Percentiles rank a stretch among this genome's conserved stretches.
These are phyloP conservation scores for Neoarthrinium moseri DNA, from an alignment of 2,329 filamentous ascomycete species.

Conservation along the genomic window DNA sequence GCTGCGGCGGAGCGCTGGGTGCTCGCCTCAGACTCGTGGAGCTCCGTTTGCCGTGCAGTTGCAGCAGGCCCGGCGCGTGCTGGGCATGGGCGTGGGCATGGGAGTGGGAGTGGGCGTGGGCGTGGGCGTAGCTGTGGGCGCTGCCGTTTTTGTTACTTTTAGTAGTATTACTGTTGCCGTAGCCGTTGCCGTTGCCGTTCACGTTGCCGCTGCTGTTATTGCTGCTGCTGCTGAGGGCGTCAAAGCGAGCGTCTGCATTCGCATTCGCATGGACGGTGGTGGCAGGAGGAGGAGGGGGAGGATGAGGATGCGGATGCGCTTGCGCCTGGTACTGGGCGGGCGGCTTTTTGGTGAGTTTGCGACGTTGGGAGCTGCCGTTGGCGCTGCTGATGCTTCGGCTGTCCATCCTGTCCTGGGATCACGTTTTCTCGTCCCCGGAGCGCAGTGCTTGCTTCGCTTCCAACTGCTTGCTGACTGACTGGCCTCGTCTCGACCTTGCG, in stretches of 20 bases:
- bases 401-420: too few species aligned
- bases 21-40: constrained; percentile 61
- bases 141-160: too few species aligned
- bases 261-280: too few species aligned
- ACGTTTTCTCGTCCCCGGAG: background rate
- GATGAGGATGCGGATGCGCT: constrained; percentile 49
- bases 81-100: background rate
- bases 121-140: too few species aligned
- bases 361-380: constrained; percentile 46
- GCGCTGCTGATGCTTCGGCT: constrained; percentile 9
- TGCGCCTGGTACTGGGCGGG: too few species aligned
- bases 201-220: constrained; percentile 18
- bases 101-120: background rate
- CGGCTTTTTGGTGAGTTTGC: constrained; percentile 63
- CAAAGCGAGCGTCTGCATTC: constrained; percentile 49
- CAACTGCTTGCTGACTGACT: too few species aligned
- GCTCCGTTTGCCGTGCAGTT: constrained; percentile 62
- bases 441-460: too few species aligned
- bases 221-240: constrained; percentile 34
- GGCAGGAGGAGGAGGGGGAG: constrained; percentile 34
- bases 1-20: constrained; percentile 55
- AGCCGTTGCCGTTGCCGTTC: too few species aligned
- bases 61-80: constrained; percentile 28
- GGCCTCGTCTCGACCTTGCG: too few species aligned
- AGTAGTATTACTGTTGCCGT: too few species aligned